phyloP scores from a whole-genome alignment of 2,329 filamentous ascomycete genomes.

The Ploettnerulaceae sp. region DNA sequence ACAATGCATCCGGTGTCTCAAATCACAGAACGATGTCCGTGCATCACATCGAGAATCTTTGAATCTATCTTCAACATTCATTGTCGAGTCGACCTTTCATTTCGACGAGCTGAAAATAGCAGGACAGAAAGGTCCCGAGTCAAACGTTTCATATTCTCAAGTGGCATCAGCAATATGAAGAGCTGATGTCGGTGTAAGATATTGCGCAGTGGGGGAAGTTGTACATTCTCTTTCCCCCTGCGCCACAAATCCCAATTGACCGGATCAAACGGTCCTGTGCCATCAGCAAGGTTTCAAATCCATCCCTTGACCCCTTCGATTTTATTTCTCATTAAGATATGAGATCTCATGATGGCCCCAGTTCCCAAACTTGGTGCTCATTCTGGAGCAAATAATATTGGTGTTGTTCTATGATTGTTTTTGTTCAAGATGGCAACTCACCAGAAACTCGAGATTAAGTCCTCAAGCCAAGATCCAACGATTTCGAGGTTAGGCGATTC shows the following conservation, averaged over 20 bases:
- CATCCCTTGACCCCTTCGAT: slow-evolving; percentile 3
- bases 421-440: slow-evolving; percentile 6
- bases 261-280: slow-evolving; percentile 16
- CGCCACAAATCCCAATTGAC: slow-evolving; percentile 10
- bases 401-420: not conserved
- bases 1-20: slow-evolving; percentile 13
- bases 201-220: not conserved
- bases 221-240: slow-evolving; percentile 2
- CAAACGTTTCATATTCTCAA: too few species aligned
- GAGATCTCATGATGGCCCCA: slow-evolving; percentile 3
- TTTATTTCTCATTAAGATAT: slow-evolving; percentile 3
- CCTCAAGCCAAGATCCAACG: slow-evolving; percentile 5
- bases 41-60: too few species aligned
- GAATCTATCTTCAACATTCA: too few species aligned
- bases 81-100: too few species aligned
- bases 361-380: not conserved
- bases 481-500: slow-evolving; percentile 4
- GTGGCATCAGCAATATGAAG: not conserved
- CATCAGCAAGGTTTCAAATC: slow-evolving; percentile 16
- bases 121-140: too few species aligned
- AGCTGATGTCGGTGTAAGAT: not conserved
- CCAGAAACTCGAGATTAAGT: not conserved
- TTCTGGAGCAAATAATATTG: slow-evolving; percentile 1
- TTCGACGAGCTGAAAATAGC: too few species aligned
- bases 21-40: slow-evolving; percentile 12